Evolutionary conservation across 2,329 filamentous ascomycete species (phyloP).

Genomic region (Claviceps sp.): DNA sequence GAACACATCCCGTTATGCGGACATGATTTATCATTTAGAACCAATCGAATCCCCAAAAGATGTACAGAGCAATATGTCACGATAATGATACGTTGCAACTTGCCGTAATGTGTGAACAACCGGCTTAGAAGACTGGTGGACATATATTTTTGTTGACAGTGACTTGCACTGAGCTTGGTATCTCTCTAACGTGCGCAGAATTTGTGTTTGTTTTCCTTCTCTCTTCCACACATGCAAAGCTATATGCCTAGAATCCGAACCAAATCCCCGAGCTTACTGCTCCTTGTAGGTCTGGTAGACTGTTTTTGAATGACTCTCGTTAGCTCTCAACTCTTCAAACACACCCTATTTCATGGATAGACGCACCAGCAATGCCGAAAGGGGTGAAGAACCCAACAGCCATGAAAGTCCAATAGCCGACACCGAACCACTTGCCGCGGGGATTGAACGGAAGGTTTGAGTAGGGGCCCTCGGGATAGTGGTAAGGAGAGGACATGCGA

Average conservation of each 20-base stretch:
- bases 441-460: constrained; percentile 97
- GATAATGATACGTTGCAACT: neutral
- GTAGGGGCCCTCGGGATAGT: constrained; percentile 94
- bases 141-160: constrained; percentile 13
- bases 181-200: constrained; percentile 21
- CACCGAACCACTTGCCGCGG: constrained; percentile 68
- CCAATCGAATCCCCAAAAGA: neutral
- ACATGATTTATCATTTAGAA: neutral
- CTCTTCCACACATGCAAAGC: constrained; percentile 10
- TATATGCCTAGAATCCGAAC: constrained; percentile 5
- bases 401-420: constrained; percentile 69
- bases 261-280: constrained; percentile 16
- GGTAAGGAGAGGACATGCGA: constrained; percentile 81
- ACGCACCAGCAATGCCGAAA: constrained; percentile 50
- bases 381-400: constrained; percentile 44
- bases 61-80: neutral
- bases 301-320: constrained; percentile 13
- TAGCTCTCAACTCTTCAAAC: constrained; percentile 1
- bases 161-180: constrained; percentile 14
- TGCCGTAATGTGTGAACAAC: neutral
- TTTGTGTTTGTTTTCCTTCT: constrained; percentile 11
- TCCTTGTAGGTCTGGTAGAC: constrained; percentile 35
- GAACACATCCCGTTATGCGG: neutral
- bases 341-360: constrained; percentile 8
- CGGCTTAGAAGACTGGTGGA: neutral